Percentiles rank a stretch among this genome's conserved stretches.
phyloP scores from a whole-genome alignment of 1,139 yeast species.

The Sugiyamaella pinicola region DNA sequence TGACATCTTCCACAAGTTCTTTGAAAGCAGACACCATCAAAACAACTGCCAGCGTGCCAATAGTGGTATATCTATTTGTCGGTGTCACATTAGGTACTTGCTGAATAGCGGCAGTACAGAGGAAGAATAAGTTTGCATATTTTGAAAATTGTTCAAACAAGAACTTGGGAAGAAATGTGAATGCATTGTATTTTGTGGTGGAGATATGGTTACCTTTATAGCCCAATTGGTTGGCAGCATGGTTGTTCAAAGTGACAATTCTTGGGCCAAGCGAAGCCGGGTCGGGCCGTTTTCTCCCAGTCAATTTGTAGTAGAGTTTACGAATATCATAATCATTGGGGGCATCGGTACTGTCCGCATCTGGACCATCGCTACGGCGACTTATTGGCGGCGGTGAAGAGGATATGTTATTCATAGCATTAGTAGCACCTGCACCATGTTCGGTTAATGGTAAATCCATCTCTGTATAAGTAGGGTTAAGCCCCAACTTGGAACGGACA shows the following conservation, averaged over 20 bases:
- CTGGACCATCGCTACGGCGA: slow-evolving; percentile 3
- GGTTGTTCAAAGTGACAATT: slow-evolving; percentile 66
- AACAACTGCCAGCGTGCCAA: slow-evolving; percentile 85
- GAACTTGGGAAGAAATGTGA: slow-evolving; percentile 93
- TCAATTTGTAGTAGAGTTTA: slow-evolving; percentile 51
- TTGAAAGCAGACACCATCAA: slow-evolving; percentile 87
- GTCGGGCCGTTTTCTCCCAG: slow-evolving; percentile 44
- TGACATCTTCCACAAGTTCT: slow-evolving; percentile 87
- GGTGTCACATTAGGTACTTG: slow-evolving; percentile 98
- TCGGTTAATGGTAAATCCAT: slow-evolving; percentile 43
- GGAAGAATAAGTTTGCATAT: slow-evolving; percentile 91
- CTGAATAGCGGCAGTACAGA: slow-evolving; percentile 90
- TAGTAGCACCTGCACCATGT: slow-evolving; percentile 25
- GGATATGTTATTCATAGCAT: slow-evolving; percentile 24
- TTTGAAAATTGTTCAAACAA: slow-evolving; percentile 95
- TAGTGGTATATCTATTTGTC: slow-evolving; percentile 92
- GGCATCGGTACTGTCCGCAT: slow-evolving; percentile 19
- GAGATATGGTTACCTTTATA: slow-evolving; percentile 86
- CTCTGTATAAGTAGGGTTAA: slow-evolving; percentile 38
- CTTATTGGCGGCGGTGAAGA: slow-evolving; percentile 13
- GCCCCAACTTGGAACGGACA: slow-evolving; percentile 38
- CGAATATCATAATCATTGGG: slow-evolving; percentile 59
- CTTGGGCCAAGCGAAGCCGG: slow-evolving; percentile 58
- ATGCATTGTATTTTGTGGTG: slow-evolving; percentile 94
- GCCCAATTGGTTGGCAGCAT: slow-evolving; percentile 54